Evolutionary conservation across 2,329 filamentous ascomycete species (phyloP).

Genomic region (Arthrobotrys iridis): DNA sequence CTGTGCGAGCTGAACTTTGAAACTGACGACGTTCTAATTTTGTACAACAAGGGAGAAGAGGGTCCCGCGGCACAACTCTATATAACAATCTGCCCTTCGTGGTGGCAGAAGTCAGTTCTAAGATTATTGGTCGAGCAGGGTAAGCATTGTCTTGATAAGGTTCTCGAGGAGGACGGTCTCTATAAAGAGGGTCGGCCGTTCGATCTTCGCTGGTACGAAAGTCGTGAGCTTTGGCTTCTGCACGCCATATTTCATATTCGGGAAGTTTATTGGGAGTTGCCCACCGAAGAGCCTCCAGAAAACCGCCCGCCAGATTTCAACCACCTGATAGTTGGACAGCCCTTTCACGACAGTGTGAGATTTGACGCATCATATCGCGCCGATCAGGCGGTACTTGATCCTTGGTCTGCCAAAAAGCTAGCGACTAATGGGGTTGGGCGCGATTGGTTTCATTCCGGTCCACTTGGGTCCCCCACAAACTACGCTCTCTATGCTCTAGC

Average conservation of each 20-base stretch:
- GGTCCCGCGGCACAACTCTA: not conserved
- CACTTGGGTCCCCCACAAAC: conserved; percentile 12
- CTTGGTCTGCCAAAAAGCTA: conserved; percentile 18
- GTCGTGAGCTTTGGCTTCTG: conserved; percentile 18
- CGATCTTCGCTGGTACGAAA: conserved; percentile 31
- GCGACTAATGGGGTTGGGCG: not conserved
- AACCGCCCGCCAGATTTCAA: not conserved
- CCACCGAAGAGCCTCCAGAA: not conserved
- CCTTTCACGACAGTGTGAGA: conserved; percentile 11
- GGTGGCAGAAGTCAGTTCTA: not conserved
- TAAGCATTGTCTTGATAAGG: conserved; percentile 4
- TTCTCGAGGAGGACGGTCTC: no score
- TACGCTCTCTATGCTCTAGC: conserved; percentile 23
- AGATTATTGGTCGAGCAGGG: not conserved
- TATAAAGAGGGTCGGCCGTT: not conserved
- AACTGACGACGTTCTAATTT: not conserved
- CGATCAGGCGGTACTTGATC: not conserved
- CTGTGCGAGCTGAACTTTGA: not conserved
- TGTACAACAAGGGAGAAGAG: not conserved
- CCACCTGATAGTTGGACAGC: not conserved
- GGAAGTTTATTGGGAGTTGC: not conserved
- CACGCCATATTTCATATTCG: conserved; percentile 24
- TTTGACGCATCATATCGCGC: no score
- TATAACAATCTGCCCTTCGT: not conserved
- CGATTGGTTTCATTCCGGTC: not conserved